phyloP scores from a whole-genome alignment of 768 basidiomycete genomes.

The Mrakia hoshinonis region DNA sequence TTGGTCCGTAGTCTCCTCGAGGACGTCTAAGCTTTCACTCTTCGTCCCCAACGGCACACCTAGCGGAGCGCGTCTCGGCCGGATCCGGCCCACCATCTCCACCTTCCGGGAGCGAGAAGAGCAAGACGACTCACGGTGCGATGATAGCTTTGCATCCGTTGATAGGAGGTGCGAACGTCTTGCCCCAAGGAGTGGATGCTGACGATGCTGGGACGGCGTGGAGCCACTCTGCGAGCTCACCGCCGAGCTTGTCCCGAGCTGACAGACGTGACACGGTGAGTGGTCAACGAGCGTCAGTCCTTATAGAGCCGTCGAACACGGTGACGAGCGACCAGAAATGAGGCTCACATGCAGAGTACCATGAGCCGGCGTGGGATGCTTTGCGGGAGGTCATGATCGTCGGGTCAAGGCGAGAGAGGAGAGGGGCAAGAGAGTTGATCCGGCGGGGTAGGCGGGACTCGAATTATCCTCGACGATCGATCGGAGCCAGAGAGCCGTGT shows the following conservation, averaged over 20 bases:
- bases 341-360: conserved; percentile 70
- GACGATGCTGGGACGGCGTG: conserved; percentile 49
- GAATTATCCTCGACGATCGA: too few relatives aligned
- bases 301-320: neutral
- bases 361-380: conserved; percentile 79
- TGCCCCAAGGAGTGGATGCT: conserved; percentile 29
- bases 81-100: neutral
- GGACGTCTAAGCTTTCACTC: too few relatives aligned
- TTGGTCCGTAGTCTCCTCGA: too few relatives aligned
- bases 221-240: conserved; percentile 56
- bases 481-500: too few relatives aligned
- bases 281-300: neutral
- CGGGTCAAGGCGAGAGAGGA: too few relatives aligned
- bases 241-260: conserved; percentile 43
- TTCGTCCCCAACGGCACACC: too few relatives aligned
- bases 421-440: too few relatives aligned
- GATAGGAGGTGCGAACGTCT: conserved; percentile 55
- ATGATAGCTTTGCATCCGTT: conserved; percentile 75
- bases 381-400: conserved; percentile 28
- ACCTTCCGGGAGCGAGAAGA: neutral
- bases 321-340: conserved; percentile 13
- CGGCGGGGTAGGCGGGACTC: too few relatives aligned
- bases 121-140: conserved; percentile 63
- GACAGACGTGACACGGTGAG: conserved; percentile 9
- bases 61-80: neutral